Base-by-base conservation (phyloP, 106 monocot species). In the Iris macrosiphon region DNA sequence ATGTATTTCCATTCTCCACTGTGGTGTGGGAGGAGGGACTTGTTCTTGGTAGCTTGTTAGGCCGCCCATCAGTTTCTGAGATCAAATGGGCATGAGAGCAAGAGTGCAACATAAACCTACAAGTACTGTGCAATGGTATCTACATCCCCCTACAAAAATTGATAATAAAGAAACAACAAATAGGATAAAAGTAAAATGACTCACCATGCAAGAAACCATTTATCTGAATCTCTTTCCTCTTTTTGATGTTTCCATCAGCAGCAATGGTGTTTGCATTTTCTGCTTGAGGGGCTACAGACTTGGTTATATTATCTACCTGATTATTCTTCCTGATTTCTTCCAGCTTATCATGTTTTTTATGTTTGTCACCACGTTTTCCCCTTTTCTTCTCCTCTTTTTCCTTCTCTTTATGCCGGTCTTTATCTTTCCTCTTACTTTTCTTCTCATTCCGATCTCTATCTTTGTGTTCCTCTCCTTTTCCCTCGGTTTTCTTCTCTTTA, bases 171-270 rank as follows among this genome's bases (percentile, higher is more conserved):
- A n/a, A n/a, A n/a, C n/a, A n/a, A n/a, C n/a, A n/a, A n/a, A n/a
- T n/a, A n/a, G n/a, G n/a, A n/a, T n/a, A n/a, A n/a, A n/a, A n/a
- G n/a, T n/a, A 7, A 3, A 26, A 18, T 13, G 48, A 69, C 89
- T 77, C 68, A 90, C 89, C 84, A 52, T 65, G 61, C 22, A 69
- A 61, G 59, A 78, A 66, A 6, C 89, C 89, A 63, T 90, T 84
- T 15, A 55, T 69, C 64, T 68, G 55, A 15, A 52, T 24, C 31
- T 66, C 45, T 45, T 73, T 83, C 62, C 76, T 74, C 65, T 67
- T 84, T 67, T 77, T 89, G 22, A 29, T 60, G 64, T 47, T 70
- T 59, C 56, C 83, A 65, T 74, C 65, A 17, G 29, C 23, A 49
- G 6, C 38, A 29, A 23, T 17, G 16, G 15, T 10, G 28, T 57